phyloP scores from a whole-genome alignment of 148 eudicot genomes.

The Mesembryanthemum crystallinum region DNA sequence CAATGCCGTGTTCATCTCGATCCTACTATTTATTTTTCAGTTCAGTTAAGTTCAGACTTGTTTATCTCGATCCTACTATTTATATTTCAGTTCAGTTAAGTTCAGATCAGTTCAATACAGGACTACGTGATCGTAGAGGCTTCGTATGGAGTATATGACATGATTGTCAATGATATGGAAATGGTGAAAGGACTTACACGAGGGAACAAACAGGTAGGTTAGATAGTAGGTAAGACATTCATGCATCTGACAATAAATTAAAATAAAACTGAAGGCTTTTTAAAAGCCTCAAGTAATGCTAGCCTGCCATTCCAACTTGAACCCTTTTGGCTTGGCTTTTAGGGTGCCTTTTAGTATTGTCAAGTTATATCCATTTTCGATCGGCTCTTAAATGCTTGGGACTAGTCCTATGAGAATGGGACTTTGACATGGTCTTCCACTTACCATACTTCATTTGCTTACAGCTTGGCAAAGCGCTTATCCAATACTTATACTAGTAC shows the following conservation, averaged over 20 bases:
- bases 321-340: constrained; percentile 6
- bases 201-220: constrained; percentile 17
- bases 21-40: too few relatives aligned
- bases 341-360: constrained; percentile 13
- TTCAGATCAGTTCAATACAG: too few relatives aligned
- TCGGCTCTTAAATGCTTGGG: background rate
- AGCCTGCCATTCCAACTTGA: constrained; percentile 18
- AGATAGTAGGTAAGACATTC: constrained; percentile 27
- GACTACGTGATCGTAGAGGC: too few relatives aligned
- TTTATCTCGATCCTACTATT: too few relatives aligned
- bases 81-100: too few relatives aligned
- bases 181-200: constrained; percentile 8
- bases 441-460: constrained; percentile 11
- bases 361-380: constrained; percentile 13
- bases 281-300: background rate
- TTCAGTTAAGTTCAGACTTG: too few relatives aligned
- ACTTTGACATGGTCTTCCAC: constrained; percentile 16
- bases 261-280: background rate
- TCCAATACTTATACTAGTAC: too few relatives aligned
- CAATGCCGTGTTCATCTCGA: too few relatives aligned
- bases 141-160: too few relatives aligned
- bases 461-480: too few relatives aligned
- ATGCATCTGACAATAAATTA: constrained; percentile 16
- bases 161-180: background rate
- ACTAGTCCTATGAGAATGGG: background rate